Evolutionary conservation across 2,329 filamentous ascomycete species (phyloP).

Genomic region (Ophiostoma australiae): DNA sequence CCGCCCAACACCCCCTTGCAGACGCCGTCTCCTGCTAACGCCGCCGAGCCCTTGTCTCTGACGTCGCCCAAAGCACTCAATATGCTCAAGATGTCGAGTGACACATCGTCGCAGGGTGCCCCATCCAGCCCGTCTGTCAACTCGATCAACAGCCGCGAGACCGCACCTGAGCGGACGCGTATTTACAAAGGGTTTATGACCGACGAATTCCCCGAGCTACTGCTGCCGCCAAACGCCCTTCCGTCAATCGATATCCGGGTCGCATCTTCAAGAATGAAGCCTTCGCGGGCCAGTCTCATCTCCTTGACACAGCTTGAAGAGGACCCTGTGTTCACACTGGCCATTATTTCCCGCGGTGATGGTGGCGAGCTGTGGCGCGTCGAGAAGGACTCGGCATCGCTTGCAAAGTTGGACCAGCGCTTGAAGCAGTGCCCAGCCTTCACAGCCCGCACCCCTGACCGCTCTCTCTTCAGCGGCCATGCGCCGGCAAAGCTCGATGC

Average conservation of each 20-base stretch:
- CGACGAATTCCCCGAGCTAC: conserved; percentile 78
- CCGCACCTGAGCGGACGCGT: conserved; percentile 42
- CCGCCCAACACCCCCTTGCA: conserved; percentile 64
- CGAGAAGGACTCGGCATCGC: conserved; percentile 81
- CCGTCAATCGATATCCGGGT: conserved; percentile 81
- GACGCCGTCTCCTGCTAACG: conserved; percentile 38
- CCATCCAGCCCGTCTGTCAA: conserved; percentile 27
- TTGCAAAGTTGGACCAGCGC: conserved; percentile 76
- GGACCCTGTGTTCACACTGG: conserved; percentile 89
- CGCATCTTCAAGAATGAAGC: conserved; percentile 90
- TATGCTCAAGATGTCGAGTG: conserved; percentile 34
- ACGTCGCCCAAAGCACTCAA: conserved; percentile 41
- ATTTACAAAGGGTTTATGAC: conserved; percentile 73
- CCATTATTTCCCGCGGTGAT: conserved; percentile 72
- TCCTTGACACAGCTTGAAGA: conserved; percentile 77
- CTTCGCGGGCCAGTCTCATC: conserved; percentile 79
- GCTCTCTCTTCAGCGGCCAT: conserved; percentile 82
- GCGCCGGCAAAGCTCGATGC: conserved; percentile 91
- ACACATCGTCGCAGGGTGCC: conserved; percentile 27
- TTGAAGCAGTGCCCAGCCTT: conserved; percentile 71
- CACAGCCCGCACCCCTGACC: conserved; percentile 72
- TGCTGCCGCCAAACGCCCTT: conserved; percentile 83
- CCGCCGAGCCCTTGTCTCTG: conserved; percentile 34
- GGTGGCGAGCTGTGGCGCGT: conserved; percentile 82
- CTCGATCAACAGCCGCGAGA: conserved; percentile 34